These are phyloP conservation scores for Penicillium diatomitis DNA, from an alignment of 495 filamentous ascomycete species.

Conservation along the genomic window DNA sequence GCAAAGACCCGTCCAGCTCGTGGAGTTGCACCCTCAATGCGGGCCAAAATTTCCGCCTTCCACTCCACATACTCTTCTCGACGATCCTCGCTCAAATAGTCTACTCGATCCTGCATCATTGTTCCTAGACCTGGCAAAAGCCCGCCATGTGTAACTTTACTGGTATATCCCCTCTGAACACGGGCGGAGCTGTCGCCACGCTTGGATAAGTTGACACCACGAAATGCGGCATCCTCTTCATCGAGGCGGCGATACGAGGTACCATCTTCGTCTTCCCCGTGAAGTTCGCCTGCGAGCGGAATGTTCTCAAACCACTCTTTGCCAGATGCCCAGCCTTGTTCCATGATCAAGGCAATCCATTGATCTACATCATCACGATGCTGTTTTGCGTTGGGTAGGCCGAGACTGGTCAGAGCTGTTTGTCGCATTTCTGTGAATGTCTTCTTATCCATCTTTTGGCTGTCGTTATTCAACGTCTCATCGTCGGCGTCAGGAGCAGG, in stretches of 20 bases:
- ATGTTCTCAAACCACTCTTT: slow-evolving; percentile 62
- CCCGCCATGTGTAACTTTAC: slow-evolving; percentile 18
- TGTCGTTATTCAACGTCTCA: slow-evolving; percentile 14
- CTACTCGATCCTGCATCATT: slow-evolving; percentile 78
- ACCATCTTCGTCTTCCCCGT: slow-evolving; percentile 33
- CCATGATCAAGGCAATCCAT: slow-evolving; percentile 48
- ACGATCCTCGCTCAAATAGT: slow-evolving; percentile 67
- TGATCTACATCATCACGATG: slow-evolving; percentile 48
- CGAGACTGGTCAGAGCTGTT: slow-evolving; percentile 32
- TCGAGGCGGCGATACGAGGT: slow-evolving; percentile 27
- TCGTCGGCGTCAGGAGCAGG: slow-evolving; percentile 11
- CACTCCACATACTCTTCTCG: slow-evolving; percentile 60
- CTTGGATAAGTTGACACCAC: slow-evolving; percentile 18
- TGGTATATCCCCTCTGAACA: background rate
- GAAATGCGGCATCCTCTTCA: slow-evolving; percentile 20
- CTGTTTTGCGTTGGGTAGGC: slow-evolving; percentile 25
- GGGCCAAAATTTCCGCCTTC: slow-evolving; percentile 56
- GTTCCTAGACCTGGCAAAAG: slow-evolving; percentile 55
- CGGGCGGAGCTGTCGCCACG: slow-evolving; percentile 9
- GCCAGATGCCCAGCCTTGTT: slow-evolving; percentile 50
- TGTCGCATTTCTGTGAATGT: slow-evolving; percentile 42
- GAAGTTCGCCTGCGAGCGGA: slow-evolving; percentile 27
- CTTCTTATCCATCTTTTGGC: slow-evolving; percentile 37
- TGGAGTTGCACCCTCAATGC: slow-evolving; percentile 19
- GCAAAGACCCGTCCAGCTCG: slow-evolving; percentile 7